Evolutionary conservation across 139 green algal species (phyloP).

Genomic region (Spirogloea muscicola): DNA sequence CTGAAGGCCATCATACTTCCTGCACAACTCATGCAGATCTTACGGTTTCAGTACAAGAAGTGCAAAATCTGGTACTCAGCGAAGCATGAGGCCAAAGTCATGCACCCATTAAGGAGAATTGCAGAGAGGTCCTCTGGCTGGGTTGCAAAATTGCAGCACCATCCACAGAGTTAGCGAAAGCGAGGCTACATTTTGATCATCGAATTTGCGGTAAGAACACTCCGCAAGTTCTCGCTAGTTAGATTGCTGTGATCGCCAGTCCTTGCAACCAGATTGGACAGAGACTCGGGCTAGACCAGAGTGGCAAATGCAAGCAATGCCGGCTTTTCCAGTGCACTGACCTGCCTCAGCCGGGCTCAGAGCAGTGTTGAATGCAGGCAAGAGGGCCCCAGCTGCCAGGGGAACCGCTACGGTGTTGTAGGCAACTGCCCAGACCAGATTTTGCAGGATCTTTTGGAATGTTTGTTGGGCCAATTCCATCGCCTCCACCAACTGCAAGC

Average conservation of each 20-base stretch:
- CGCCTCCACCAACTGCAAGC: constrained; percentile 31
- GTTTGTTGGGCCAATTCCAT: constrained; percentile 67
- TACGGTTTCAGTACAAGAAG: background rate
- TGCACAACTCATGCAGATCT: background rate
- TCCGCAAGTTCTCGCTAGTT: too few relatives aligned
- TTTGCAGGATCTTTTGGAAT: constrained; percentile 83
- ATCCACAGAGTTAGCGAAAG: constrained; percentile 1
- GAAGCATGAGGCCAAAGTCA: background rate
- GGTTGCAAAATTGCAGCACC: background rate
- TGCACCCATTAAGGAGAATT: background rate
- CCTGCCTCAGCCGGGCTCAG: constrained; percentile 71
- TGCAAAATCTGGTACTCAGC: background rate
- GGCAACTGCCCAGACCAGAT: constrained; percentile 79
- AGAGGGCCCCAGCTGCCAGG: constrained; percentile 69
- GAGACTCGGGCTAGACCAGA: background rate
- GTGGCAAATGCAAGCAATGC: background rate
- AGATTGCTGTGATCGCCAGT: too few relatives aligned
- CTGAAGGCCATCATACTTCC: constrained; percentile 86
- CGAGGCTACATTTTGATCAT: background rate
- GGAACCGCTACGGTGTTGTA: constrained; percentile 91
- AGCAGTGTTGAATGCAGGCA: constrained; percentile 57
- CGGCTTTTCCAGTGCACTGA: background rate
- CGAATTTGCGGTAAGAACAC: too few relatives aligned
- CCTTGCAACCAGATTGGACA: too few relatives aligned
- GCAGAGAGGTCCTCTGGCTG: too few relatives aligned